Percentiles rank a stretch among this genome's conserved stretches.
phyloP scores from a whole-genome alignment of 805 yeast genomes.

The Metschnikowia anglica region DNA sequence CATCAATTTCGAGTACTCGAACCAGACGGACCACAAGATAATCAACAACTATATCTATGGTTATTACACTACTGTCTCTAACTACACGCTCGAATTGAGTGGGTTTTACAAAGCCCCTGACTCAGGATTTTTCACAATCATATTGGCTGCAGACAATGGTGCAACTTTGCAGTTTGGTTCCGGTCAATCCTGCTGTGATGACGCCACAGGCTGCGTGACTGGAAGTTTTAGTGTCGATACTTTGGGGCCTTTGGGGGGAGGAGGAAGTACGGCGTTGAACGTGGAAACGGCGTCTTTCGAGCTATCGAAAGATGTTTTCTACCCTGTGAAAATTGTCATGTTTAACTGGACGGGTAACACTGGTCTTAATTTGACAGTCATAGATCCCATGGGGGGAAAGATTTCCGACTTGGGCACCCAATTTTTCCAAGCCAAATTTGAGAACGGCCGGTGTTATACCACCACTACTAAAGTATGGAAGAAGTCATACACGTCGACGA shows the following conservation, averaged over 20 bases:
- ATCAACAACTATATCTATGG: slow-evolving; percentile 9
- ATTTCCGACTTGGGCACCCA: slow-evolving; percentile 12
- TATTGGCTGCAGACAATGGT: slow-evolving; percentile 19
- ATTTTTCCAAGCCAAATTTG: slow-evolving; percentile 10
- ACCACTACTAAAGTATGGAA: slow-evolving; percentile 9
- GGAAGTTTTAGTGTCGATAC: slow-evolving; percentile 14
- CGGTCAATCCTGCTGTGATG: slow-evolving; percentile 18
- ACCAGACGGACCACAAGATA: neutral
- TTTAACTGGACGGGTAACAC: slow-evolving; percentile 19
- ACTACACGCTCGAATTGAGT: slow-evolving; percentile 15
- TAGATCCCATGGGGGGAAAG: slow-evolving; percentile 5
- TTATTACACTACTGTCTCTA: slow-evolving; percentile 10
- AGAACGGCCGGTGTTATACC: slow-evolving; percentile 7
- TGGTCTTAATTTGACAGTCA: slow-evolving; percentile 11
- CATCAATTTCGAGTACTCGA: slow-evolving; percentile 9
- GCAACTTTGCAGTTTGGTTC: slow-evolving; percentile 20
- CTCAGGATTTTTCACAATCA: slow-evolving; percentile 16
- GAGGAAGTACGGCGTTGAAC: slow-evolving; percentile 10
- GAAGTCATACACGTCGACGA: slow-evolving; percentile 8
- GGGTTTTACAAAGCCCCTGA: slow-evolving; percentile 17
- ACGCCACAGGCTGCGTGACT: slow-evolving; percentile 17
- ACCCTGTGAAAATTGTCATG: slow-evolving; percentile 18
- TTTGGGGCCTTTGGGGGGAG: slow-evolving; percentile 17
- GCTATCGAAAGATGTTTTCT: slow-evolving; percentile 13
- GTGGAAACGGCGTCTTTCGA: slow-evolving; percentile 10